phyloP scores from a whole-genome alignment of 2,329 filamentous ascomycete genomes.

The Pseudogymnoascus sp. region DNA sequence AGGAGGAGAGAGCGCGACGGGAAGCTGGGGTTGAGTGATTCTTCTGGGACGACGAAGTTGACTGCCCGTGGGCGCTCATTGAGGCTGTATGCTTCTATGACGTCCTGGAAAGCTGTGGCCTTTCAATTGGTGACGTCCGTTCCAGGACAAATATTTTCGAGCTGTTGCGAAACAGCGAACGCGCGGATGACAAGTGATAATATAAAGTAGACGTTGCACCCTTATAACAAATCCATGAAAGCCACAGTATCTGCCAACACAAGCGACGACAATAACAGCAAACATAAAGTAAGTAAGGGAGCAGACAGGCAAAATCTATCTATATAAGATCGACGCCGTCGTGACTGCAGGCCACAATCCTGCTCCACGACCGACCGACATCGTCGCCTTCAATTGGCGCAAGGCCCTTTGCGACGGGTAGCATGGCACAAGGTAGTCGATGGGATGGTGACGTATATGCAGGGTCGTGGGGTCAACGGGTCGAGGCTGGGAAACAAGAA shows the following conservation, averaged over 20 bases:
- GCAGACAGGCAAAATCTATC: neutral
- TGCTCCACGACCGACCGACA: neutral
- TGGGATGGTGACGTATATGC: slow-evolving; percentile 3
- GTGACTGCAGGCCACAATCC: neutral
- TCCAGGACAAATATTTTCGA: neutral
- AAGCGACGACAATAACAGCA: neutral
- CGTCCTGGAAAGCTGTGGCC: neutral
- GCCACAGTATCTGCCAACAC: slow-evolving; percentile 10
- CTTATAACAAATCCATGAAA: neutral
- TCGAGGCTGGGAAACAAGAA: slow-evolving; percentile 3
- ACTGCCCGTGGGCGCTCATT: neutral
- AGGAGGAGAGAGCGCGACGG: neutral
- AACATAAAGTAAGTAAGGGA: slow-evolving; percentile 3
- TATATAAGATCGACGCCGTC: neutral
- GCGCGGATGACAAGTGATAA: neutral
- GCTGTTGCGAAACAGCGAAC: neutral
- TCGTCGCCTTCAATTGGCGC: slow-evolving; percentile 4
- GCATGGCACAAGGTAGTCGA: neutral
- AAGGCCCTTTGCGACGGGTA: neutral
- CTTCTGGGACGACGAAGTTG: neutral
- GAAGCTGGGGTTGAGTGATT: neutral
- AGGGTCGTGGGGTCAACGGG: slow-evolving; percentile 6
- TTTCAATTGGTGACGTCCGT: slow-evolving; percentile 1
- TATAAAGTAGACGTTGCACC: neutral
- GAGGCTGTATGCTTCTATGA: neutral